These are phyloP conservation scores for Clavaria fumosa DNA, from an alignment of 768 basidiomycete genomes.

Conservation along the genomic window DNA sequence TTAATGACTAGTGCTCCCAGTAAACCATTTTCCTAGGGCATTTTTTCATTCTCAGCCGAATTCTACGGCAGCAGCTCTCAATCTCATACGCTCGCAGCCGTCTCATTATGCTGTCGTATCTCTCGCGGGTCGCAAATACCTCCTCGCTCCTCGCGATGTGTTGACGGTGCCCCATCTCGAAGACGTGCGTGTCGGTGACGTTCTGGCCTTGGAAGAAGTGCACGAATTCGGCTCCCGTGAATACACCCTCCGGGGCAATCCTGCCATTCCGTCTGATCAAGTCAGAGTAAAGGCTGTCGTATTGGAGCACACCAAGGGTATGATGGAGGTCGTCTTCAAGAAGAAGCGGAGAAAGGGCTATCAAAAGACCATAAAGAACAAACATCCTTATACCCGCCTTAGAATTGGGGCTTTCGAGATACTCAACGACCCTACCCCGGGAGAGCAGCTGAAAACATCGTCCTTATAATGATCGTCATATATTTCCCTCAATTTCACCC, in stretches of 20 bases:
- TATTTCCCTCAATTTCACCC: constrained; percentile 2
- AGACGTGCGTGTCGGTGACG: constrained; percentile 73
- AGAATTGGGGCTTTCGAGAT: constrained; percentile 72
- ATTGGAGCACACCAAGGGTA: constrained; percentile 93
- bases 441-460: not conserved
- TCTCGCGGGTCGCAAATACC: constrained; percentile 75
- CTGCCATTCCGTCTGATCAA: constrained; percentile 45
- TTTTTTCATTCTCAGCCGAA: constrained; percentile 12
- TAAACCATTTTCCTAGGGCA: too few relatives aligned
- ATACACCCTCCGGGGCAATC: constrained; percentile 75
- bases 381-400: constrained; percentile 91
- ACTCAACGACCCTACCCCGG: not conserved
- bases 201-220: constrained; percentile 68
- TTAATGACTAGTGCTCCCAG: too few relatives aligned
- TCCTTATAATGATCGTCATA: constrained; percentile 10
- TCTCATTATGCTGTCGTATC: constrained; percentile 85
- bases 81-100: constrained; percentile 79
- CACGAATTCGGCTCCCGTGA: constrained; percentile 94
- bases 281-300: constrained; percentile 80
- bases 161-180: constrained; percentile 88
- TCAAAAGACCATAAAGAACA: constrained; percentile 83
- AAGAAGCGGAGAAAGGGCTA: constrained; percentile 99
- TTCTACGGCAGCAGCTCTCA: constrained; percentile 48
- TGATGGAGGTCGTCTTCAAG: constrained; percentile 85
- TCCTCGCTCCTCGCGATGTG: constrained; percentile 80